Percentiles rank a stretch among this genome's conserved stretches.
Evolutionary conservation across 768 basidiomycete species (phyloP).

Genomic region (Mycena vulgaris): DNA sequence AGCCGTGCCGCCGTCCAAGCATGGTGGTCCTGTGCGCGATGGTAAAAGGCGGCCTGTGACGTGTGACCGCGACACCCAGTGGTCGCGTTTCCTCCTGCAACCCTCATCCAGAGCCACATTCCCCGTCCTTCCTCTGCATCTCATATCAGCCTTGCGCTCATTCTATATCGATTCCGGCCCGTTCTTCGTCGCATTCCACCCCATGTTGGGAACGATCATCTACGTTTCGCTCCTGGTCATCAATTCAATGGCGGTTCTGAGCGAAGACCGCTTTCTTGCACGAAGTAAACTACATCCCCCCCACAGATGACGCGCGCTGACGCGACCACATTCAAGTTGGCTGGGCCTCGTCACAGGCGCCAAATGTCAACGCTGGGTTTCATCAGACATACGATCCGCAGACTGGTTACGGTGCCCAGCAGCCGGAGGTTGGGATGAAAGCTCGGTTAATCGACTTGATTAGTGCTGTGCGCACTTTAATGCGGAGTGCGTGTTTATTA

Average conservation of each 20-base stretch:
- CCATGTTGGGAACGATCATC: slow-evolving; percentile 80
- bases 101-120: too few species aligned
- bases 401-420: slow-evolving; percentile 66
- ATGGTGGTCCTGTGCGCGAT: too few species aligned
- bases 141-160: neutral
- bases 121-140: too few species aligned
- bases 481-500: slow-evolving; percentile 85
- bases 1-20: slow-evolving; percentile 37
- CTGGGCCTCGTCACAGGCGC: slow-evolving; percentile 83
- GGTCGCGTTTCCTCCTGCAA: too few species aligned
- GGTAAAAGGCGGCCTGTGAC: neutral
- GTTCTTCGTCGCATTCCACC: too few species aligned
- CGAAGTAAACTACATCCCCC: slow-evolving; percentile 72
- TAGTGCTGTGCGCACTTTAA: slow-evolving; percentile 94
- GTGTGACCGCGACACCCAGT: neutral
- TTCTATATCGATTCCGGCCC: too few species aligned
- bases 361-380: slow-evolving; percentile 69
- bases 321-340: slow-evolving; percentile 74
- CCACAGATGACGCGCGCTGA: neutral
- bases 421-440: slow-evolving; percentile 83
- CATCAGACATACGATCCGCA: slow-evolving; percentile 78
- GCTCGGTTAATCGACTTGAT: slow-evolving; percentile 92
- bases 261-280: slow-evolving; percentile 96
- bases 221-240: slow-evolving; percentile 91
- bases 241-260: slow-evolving; percentile 96